Conservation (phyloP, 2,329 filamentous ascomycete genomes). For the Epicoccum sorghinum region DNA sequence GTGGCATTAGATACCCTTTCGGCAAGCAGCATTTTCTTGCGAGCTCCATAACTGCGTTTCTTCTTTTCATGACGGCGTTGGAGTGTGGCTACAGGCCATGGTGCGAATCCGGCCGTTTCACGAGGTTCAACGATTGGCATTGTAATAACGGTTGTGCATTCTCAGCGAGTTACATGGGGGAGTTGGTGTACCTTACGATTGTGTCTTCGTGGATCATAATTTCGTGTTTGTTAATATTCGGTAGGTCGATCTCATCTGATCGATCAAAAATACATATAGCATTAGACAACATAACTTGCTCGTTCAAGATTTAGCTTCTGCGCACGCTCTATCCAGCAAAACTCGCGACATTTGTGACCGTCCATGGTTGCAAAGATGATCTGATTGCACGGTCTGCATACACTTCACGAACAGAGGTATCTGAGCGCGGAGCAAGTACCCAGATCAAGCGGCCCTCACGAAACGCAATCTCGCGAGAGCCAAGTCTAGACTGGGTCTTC, state of each 20-base stretch:
- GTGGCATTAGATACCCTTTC: slow-evolving; percentile 14
- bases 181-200: slow-evolving; percentile 1
- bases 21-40: slow-evolving; percentile 15
- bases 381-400: not conserved
- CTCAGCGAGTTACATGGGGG: slow-evolving; percentile 9
- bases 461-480: slow-evolving; percentile 10
- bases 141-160: slow-evolving; percentile 15
- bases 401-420: slow-evolving; percentile 1
- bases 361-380: not conserved
- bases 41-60: not conserved
- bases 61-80: slow-evolving; percentile 3
- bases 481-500: slow-evolving; percentile 9
- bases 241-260: slow-evolving; percentile 11
- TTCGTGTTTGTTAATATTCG: slow-evolving; percentile 9
- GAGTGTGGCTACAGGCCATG: not conserved
- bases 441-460: slow-evolving; percentile 4
- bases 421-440: slow-evolving; percentile 9
- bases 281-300: slow-evolving; percentile 13
- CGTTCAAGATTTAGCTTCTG: not conserved
- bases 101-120: slow-evolving; percentile 4
- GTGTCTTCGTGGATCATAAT: slow-evolving; percentile 7
- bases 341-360: not conserved
- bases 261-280: slow-evolving; percentile 6
- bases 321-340: not conserved
- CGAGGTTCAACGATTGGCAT: slow-evolving; percentile 6